Percentiles rank a stretch among this genome's conserved stretches.
Evolutionary conservation across 768 basidiomycete genomes (phyloP).

Genomic region (Pisolithus orientalis): DNA sequence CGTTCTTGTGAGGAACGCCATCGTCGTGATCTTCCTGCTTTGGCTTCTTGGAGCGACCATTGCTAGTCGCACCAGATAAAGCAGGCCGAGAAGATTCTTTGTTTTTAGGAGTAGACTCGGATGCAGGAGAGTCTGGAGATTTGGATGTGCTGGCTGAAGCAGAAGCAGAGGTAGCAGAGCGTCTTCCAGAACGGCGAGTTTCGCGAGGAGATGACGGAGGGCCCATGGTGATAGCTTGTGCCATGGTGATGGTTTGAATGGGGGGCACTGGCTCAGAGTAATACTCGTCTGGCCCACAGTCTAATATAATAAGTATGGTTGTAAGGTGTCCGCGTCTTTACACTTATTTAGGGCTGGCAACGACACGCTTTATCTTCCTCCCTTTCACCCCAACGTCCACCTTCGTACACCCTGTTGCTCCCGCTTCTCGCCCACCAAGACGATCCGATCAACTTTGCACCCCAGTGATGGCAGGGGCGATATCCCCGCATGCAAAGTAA

Average conservation of each 20-base stretch:
- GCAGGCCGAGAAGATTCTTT: slow-evolving; percentile 35
- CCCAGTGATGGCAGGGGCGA: too few species aligned
- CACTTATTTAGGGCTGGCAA: slow-evolving; percentile 34
- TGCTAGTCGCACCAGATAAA: slow-evolving; percentile 32
- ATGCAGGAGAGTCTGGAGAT: slow-evolving; percentile 63
- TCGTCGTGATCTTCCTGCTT: slow-evolving; percentile 76
- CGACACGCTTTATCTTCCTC: slow-evolving; percentile 8
- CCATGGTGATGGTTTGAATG: slow-evolving; percentile 36
- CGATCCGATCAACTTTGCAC: too few species aligned
- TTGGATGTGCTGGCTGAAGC: slow-evolving; percentile 63
- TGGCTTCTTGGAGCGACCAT: slow-evolving; percentile 47
- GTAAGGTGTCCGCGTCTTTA: slow-evolving; percentile 6
- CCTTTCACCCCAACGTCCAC: slow-evolving; percentile 5
- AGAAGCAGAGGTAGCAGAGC: slow-evolving; percentile 61
- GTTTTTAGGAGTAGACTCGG: slow-evolving; percentile 41
- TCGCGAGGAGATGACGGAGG: slow-evolving; percentile 74
- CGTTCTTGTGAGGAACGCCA: slow-evolving; percentile 40
- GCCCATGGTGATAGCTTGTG: slow-evolving; percentile 65
- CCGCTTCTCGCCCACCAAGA: not conserved
- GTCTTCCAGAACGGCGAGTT: slow-evolving; percentile 71
- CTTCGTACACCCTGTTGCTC: not conserved
- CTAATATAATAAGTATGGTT: not conserved
- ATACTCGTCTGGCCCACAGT: slow-evolving; percentile 5
- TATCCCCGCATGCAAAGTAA: too few species aligned
- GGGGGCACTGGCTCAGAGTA: slow-evolving; percentile 5